Evolutionary conservation across 768 basidiomycete species (phyloP), one percentile per base, ranked within the genome.

Genomic region (Amylocystis lapponica): DNA sequence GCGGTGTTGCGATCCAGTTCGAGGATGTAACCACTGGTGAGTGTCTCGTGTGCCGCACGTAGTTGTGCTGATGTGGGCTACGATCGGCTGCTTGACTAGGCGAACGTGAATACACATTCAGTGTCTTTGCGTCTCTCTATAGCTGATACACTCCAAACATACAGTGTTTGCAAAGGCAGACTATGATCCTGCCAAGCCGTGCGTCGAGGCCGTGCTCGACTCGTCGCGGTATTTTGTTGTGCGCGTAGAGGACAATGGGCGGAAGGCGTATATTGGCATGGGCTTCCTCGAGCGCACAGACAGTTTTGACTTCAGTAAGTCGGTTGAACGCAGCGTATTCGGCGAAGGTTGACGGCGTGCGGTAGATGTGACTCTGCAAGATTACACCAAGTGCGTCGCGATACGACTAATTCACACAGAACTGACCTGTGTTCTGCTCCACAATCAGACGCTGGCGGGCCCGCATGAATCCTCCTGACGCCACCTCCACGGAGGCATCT

Each of bases 191-290:
- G 66, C 75, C 33, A 81, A 79, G 45, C 88, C 90, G 4, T 82
- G 78, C 22, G 88, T 97, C n/a, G 93, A 97, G 52, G 86, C 89
- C n/a, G 92, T 94, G 13, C 72, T 96, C 21, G 93, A 97, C 61
- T 94, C 91, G 1, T 94, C 92, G 10, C 80, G 93, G 36, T 97
- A 97, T 61, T 97, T 97, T 58, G 93, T 95, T 13, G 70, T 96
- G 31, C 76, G 90, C 41, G 86, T 96, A 2, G 93, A 96, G 61
- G 92, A 94, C 53, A 72, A 70, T 13, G 90, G 90, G 17, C 81
- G 76, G 62, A 86, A 88, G 60, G 93, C 94, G 2, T 93, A 90
- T 57, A 90, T 97, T 45, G 93, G 93, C 5, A 83, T 96, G 76
- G 93, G 93, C 13, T 97, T 93, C 61, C 75, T 76, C 17, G 92